Evolutionary conservation across 352 stramenopile species (phyloP).

Genomic region (Lagenidium giganteum): DNA sequence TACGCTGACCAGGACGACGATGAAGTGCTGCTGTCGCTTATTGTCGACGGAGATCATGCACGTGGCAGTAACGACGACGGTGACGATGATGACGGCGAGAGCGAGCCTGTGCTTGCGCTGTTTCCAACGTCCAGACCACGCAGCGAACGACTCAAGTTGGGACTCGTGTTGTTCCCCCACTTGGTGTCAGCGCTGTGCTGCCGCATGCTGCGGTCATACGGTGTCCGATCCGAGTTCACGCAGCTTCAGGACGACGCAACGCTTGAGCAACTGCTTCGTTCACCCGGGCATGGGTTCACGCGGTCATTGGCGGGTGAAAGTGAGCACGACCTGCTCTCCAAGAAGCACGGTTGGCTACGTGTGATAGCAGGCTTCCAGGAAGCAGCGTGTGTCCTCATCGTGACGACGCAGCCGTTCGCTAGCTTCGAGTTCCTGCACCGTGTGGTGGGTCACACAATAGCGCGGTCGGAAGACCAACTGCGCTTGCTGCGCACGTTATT

Average conservation of each 20-base stretch:
- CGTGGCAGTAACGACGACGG: no score
- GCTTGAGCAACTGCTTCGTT: no score
- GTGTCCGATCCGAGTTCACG: conserved; percentile 10
- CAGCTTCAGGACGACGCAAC: background rate
- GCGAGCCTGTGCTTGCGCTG: background rate
- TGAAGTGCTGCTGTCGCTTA: conserved; percentile 1
- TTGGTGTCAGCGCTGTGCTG: conserved; percentile 5
- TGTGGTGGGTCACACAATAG: background rate
- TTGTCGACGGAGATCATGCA: conserved; percentile 4
- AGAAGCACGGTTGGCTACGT: conserved; percentile 1
- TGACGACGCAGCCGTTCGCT: background rate
- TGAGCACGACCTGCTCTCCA: no score
- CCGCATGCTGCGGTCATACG: conserved; percentile 12
- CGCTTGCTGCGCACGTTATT: conserved; percentile 2
- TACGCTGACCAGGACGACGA: background rate
- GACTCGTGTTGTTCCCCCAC: conserved; percentile 10
- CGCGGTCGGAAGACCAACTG: background rate
- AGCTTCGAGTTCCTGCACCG: conserved; percentile 7
- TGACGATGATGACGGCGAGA: no score
- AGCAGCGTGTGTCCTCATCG: conserved; percentile 1
- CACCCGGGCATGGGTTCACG: no score
- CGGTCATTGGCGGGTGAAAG: no score
- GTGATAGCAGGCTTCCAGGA: background rate
- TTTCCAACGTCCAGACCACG: conserved; percentile 9
- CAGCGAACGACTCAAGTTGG: conserved; percentile 8